phyloP scores from a whole-genome alignment of 1,139 yeast species.

The Lodderomyces oxycetoniae region DNA sequence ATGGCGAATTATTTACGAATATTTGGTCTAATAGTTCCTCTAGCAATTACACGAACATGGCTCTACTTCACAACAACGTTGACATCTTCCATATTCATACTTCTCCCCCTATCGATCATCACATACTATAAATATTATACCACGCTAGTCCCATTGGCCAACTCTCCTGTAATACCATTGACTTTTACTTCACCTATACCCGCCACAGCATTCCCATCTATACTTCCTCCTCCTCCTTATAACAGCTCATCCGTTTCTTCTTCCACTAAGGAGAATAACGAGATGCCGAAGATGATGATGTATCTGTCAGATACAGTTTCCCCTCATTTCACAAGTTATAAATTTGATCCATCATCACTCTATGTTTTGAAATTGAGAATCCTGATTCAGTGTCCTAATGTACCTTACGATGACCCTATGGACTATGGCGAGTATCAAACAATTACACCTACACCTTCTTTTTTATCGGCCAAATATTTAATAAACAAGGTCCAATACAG shows the following conservation, averaged over 20 bases:
- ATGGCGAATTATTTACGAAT: constrained; percentile 6
- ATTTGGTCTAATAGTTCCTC: constrained; percentile 12
- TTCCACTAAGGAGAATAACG: not conserved
- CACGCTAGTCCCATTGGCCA: constrained; percentile 20
- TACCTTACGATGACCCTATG: no score
- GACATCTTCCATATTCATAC: constrained; percentile 16
- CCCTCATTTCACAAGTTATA: constrained; percentile 6
- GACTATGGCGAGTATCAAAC: not conserved
- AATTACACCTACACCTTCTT: not conserved
- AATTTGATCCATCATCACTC: constrained; percentile 9
- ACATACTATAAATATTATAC: constrained; percentile 25
- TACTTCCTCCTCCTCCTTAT: no score
- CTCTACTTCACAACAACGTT: constrained; percentile 18
- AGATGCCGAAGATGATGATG: not conserved
- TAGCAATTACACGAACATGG: constrained; percentile 16
- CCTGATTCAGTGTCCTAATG: not conserved
- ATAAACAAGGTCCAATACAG: constrained; percentile 7
- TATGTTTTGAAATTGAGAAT: constrained; percentile 11
- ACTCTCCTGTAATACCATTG: constrained; percentile 12
- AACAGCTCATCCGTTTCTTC: no score
- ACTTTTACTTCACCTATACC: no score
- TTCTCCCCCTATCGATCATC: constrained; percentile 24
- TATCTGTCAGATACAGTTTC: constrained; percentile 4
- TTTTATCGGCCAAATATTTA: not conserved
- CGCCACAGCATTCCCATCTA: no score